Percentiles rank a stretch among this genome's conserved stretches.
phyloP scores from a whole-genome alignment of 305 asterid species.

The Fraxinus baroniana region DNA sequence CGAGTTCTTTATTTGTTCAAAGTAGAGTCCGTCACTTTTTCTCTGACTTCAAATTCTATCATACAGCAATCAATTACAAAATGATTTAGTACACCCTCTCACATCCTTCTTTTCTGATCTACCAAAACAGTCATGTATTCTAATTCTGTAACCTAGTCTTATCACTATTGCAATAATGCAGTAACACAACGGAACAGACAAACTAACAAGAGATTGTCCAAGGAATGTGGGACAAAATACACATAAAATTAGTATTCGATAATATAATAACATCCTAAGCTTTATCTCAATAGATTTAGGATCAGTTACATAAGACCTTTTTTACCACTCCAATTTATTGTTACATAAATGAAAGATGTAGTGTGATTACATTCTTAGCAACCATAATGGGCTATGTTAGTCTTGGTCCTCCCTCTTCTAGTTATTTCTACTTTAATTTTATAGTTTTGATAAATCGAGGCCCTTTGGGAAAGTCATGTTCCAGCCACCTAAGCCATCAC shows the following conservation, averaged over 20 bases:
- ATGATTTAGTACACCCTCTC: slow-evolving; percentile 57
- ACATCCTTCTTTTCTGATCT: slow-evolving; percentile 48
- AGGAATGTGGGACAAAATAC: not conserved
- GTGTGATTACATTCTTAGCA: not conserved
- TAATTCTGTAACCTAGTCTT: not conserved
- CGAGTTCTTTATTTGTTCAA: not conserved
- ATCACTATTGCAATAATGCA: not conserved
- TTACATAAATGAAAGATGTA: too few relatives aligned
- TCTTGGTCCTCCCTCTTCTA: not conserved
- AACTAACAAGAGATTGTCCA: not conserved
- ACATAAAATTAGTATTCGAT: not conserved
- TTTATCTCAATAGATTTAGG: not conserved
- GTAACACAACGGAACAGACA: not conserved
- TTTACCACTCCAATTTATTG: too few relatives aligned
- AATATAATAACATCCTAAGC: not conserved
- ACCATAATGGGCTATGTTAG: not conserved
- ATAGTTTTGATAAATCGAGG: too few relatives aligned
- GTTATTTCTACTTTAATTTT: not conserved
- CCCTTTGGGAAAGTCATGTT: too few relatives aligned
- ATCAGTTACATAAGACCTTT: too few relatives aligned
- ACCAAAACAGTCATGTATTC: slow-evolving; percentile 77
- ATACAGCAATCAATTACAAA: slow-evolving; percentile 96
- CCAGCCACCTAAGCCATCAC: too few relatives aligned
- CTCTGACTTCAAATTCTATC: slow-evolving; percentile 51
- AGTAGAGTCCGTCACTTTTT: not conserved